A percentile compares a stretch with the other conserved stretches of the same genome.
Conservation (phyloP, 2,329 filamentous ascomycete species). For the Elsinoe fawcettii region DNA sequence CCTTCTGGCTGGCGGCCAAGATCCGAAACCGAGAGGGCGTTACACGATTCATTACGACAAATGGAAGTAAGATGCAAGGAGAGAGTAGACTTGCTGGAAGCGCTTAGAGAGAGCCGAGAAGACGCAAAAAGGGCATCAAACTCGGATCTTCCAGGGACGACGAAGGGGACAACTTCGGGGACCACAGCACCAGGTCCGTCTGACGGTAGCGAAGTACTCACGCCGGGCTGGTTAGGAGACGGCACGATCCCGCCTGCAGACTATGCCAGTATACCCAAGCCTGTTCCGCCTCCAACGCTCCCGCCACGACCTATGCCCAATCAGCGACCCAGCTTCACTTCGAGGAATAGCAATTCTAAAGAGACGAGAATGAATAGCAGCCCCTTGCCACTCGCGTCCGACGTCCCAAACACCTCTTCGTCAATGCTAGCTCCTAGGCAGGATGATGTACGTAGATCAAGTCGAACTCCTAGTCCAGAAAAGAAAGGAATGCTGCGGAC, state of each 20-base stretch:
- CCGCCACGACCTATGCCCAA: constrained; percentile 21
- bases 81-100: constrained; percentile 78
- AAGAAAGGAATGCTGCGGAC: constrained; percentile 47
- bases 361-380: constrained; percentile 15
- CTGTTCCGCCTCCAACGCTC: constrained; percentile 44
- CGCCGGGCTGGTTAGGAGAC: constrained; percentile 62
- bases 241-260: constrained; percentile 74
- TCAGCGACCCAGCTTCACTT: constrained; percentile 38
- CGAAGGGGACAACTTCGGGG: constrained; percentile 15
- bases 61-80: constrained; percentile 91
- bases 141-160: constrained; percentile 14
- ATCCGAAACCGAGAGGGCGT: constrained; percentile 73
- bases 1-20: constrained; percentile 61
- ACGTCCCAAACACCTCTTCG: constrained; percentile 22
- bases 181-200: not conserved
- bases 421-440: constrained; percentile 31
- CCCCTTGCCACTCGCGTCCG: constrained; percentile 9
- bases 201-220: constrained; percentile 16
- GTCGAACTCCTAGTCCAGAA: constrained; percentile 55
- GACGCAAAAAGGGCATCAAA: constrained; percentile 41
- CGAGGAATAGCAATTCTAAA: constrained; percentile 38
- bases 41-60: constrained; percentile 72
- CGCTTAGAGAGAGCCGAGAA: constrained; percentile 59
- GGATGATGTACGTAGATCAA: constrained; percentile 36
- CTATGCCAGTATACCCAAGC: constrained; percentile 74